phyloP scores from a whole-genome alignment of 208 protist genomes.

The Acanthamoeba royreba region DNA sequence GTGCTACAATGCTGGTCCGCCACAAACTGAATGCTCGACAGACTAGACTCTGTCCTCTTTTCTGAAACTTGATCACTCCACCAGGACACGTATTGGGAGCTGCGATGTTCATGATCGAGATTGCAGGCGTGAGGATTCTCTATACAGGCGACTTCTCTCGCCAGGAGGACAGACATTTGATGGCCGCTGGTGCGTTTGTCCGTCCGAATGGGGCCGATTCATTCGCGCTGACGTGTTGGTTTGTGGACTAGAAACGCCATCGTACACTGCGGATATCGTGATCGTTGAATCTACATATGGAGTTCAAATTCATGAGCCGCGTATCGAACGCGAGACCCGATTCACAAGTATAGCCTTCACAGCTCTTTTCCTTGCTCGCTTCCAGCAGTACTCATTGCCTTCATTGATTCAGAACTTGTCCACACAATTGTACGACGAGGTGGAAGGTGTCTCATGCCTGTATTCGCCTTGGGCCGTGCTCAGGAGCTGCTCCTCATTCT shows the following conservation, averaged over 20 bases:
- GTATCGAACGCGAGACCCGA: constrained; percentile 91
- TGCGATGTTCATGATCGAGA: constrained; percentile 98
- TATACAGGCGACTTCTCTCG: constrained; percentile 99
- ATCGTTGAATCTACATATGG: constrained; percentile 99
- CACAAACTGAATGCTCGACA: too few relatives aligned
- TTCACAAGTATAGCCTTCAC: constrained; percentile 93
- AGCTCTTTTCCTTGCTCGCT: too few relatives aligned
- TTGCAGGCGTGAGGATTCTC: constrained; percentile 93
- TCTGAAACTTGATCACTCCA: too few relatives aligned
- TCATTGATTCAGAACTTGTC: not conserved
- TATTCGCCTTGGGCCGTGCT: constrained; percentile 96
- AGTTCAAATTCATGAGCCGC: constrained; percentile 91
- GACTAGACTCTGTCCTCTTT: too few relatives aligned
- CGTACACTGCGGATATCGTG: constrained; percentile 92
- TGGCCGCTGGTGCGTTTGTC: constrained; percentile 92
- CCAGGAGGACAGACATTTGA: constrained; percentile 96
- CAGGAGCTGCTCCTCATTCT: constrained; percentile 98
- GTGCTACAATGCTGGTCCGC: constrained; percentile 96
- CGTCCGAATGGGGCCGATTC: too few relatives aligned
- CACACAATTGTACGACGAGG: constrained; percentile 85
- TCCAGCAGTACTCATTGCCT: not conserved
- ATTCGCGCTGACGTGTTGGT: not conserved
- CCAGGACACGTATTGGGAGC: constrained; percentile 87
- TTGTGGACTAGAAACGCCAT: constrained; percentile 74
- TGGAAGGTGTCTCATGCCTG: constrained; percentile 96